Evolutionary conservation across 2,329 filamentous ascomycete genomes (phyloP), one percentile per base, ranked within the genome.

Genomic region (Penicillium frequentans): DNA sequence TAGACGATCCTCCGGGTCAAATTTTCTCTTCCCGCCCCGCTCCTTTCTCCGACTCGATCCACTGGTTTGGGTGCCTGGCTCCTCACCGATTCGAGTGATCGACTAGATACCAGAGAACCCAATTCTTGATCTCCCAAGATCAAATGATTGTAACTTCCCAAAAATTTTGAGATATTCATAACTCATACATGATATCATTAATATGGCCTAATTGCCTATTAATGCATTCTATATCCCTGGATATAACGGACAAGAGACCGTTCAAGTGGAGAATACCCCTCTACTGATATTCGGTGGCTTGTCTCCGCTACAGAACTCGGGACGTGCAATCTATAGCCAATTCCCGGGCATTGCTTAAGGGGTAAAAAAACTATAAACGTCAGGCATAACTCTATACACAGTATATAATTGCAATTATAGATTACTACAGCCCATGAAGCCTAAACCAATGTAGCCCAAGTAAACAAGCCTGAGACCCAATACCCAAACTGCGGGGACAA

Each of bases 1-100:
- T n/a, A 58, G 50, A 54, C 23, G 59, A 64, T 67, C 59, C 47
- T 64, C 53, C 62, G 55, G 63, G 60, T 58, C 60, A 64, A 67
- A 67, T 62, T 67, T 66, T 66, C 61, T 64, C 60, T 64, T 55
- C 50, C 59, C 64, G 64, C 64, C 64, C 64, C 64, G 64, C 64
- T 59, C 60, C 55, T 59, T 54, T 56, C 56, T 65, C 56, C 58
- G 58, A 54, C 50, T 37, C 46, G 61, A 61, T 66, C 64, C 64
- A 67, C 64, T 57, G 24, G 43, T 43, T 56, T 55, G 42, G 52
- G 55, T 61, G 59, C 57, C 57, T 62, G 62, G 59, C 63, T 61
- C 61, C 54, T 62, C 59, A 64, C 62, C 60, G 64, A 58, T 57
- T 61, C 59, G 37, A 56, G 10, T 21, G 59, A 65, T 61, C 56